A percentile compares a stretch with the other conserved stretches of the same genome.
These are phyloP conservation scores for Cordyceps cateniannulata DNA, from an alignment of 2,329 filamentous ascomycete genomes.

Conservation along the genomic window DNA sequence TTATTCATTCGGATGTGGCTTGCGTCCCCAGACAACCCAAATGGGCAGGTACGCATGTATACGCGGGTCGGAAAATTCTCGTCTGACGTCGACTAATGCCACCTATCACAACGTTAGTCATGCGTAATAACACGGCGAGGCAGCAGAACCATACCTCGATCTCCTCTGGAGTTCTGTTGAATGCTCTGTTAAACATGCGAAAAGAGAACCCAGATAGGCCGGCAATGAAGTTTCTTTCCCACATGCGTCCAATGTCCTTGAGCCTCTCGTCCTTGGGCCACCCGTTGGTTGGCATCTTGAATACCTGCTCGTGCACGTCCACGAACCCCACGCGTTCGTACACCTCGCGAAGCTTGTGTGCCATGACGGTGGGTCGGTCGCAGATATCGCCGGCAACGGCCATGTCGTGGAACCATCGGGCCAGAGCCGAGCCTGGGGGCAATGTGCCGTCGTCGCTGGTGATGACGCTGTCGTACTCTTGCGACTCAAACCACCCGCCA, in stretches of 20 bases:
- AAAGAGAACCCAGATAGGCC: slow-evolving; percentile 41
- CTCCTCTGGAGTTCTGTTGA: slow-evolving; percentile 35
- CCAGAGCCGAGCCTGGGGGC: slow-evolving; percentile 29
- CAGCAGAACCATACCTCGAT: slow-evolving; percentile 36
- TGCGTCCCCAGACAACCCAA: slow-evolving; percentile 46
- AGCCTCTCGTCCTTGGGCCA: slow-evolving; percentile 44
- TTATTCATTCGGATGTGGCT: slow-evolving; percentile 34
- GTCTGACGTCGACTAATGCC: slow-evolving; percentile 42
- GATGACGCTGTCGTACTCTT: slow-evolving; percentile 36
- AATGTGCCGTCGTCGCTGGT: slow-evolving; percentile 42
- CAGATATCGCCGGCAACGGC: slow-evolving; percentile 30
- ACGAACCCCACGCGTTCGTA: slow-evolving; percentile 47
- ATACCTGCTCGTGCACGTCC: slow-evolving; percentile 44
- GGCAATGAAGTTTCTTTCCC: slow-evolving; percentile 36
- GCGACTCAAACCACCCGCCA: slow-evolving; percentile 50
- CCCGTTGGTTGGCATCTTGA: slow-evolving; percentile 47
- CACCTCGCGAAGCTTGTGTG: slow-evolving; percentile 27
- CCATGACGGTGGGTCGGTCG: slow-evolving; percentile 32
- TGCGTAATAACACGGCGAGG: not conserved
- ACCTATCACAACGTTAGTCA: slow-evolving; percentile 28
- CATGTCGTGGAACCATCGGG: slow-evolving; percentile 35
- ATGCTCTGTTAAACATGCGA: slow-evolving; percentile 33
- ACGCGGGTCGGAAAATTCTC: slow-evolving; percentile 37
- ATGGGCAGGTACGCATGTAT: slow-evolving; percentile 44
- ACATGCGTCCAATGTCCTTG: slow-evolving; percentile 38